Percentiles rank a stretch among this genome's conserved stretches.
These are phyloP conservation scores for Cornus controversa DNA, from an alignment of 148 eudicot species.

Conservation along the genomic window DNA sequence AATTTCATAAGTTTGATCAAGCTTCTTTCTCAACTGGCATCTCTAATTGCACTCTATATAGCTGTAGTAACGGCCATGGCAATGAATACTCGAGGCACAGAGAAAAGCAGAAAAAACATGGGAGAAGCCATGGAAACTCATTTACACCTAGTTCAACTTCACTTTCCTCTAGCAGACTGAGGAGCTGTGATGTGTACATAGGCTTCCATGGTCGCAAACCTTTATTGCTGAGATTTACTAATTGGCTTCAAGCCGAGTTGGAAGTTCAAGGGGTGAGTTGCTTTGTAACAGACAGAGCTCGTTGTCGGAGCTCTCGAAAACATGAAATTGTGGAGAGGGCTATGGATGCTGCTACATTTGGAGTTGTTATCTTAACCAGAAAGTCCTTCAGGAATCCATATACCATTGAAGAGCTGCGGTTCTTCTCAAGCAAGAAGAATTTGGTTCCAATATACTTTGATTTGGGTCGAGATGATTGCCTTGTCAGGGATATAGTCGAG, in stretches of 20 bases:
- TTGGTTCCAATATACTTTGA: constrained; percentile 93
- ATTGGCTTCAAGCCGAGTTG: constrained; percentile 93
- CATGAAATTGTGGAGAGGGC: constrained; percentile 57
- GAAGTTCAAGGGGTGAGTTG: constrained; percentile 94
- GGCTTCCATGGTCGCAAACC: constrained; percentile 90
- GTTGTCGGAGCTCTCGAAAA: constrained; percentile 63
- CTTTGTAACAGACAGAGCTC: constrained; percentile 83
- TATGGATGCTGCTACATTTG: constrained; percentile 72
- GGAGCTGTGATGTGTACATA: constrained; percentile 86
- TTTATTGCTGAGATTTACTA: constrained; percentile 64
- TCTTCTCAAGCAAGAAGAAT: constrained; percentile 84
- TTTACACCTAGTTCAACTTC: constrained; percentile 55
- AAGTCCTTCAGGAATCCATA: constrained; percentile 87
- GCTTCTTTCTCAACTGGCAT: constrained; percentile 59
- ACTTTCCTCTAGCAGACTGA: constrained; percentile 54
- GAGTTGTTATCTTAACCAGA: constrained; percentile 60
- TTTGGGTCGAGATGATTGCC: constrained; percentile 82
- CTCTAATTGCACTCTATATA: constrained; percentile 47
- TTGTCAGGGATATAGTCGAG: constrained; percentile 83
- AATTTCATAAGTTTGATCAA: constrained; percentile 47
- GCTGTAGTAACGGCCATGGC: constrained; percentile 40
- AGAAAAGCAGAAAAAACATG: constrained; percentile 53
- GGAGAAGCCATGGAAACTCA: constrained; percentile 43
- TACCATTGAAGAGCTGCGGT: constrained; percentile 84
- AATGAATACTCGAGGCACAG: constrained; percentile 47